Percentiles rank a stretch among this genome's conserved stretches.
Evolutionary conservation across 345 rosid species (phyloP).

Genomic region (Laguncularia racemosa): DNA sequence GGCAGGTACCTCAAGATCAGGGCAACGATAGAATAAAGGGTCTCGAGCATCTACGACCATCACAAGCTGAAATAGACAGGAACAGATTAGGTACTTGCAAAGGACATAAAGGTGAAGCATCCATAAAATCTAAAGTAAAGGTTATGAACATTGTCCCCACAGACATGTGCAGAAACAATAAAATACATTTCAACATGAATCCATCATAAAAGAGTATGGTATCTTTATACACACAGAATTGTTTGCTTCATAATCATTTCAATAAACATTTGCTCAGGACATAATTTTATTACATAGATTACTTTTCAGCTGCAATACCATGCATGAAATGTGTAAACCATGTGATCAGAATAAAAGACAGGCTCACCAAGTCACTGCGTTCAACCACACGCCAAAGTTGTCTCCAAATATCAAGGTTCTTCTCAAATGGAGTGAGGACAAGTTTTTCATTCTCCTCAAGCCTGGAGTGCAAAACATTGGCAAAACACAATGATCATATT

Average conservation of each 20-base stretch:
- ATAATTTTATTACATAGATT: too few relatives aligned
- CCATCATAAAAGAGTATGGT: too few relatives aligned
- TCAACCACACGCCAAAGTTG: conserved; percentile 99
- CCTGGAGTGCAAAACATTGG: conserved; percentile 28
- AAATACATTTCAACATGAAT: too few relatives aligned
- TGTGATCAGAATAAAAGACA: conserved; percentile 1
- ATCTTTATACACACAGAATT: too few relatives aligned
- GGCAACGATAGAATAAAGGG: conserved; percentile 83
- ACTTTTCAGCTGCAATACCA: too few relatives aligned
- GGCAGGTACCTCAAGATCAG: conserved; percentile 80
- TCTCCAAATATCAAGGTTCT: conserved; percentile 96
- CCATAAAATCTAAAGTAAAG: not conserved
- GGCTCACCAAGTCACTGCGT: conserved; percentile 82
- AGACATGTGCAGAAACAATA: too few relatives aligned
- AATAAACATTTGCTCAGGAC: too few relatives aligned
- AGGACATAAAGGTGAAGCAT: not conserved
- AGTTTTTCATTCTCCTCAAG: conserved; percentile 95
- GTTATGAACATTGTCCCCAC: not conserved
- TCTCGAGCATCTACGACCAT: conserved; percentile 98
- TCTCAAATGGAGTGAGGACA: conserved; percentile 93
- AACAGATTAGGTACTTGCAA: not conserved
- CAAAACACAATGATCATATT: not conserved
- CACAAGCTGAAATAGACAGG: conserved; percentile 52
- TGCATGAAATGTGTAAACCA: too few relatives aligned
- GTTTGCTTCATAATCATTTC: too few relatives aligned